Evolutionary conservation across 2,329 filamentous ascomycete genomes (phyloP).

Genomic region (Pseudophaeomoniella oleicola): DNA sequence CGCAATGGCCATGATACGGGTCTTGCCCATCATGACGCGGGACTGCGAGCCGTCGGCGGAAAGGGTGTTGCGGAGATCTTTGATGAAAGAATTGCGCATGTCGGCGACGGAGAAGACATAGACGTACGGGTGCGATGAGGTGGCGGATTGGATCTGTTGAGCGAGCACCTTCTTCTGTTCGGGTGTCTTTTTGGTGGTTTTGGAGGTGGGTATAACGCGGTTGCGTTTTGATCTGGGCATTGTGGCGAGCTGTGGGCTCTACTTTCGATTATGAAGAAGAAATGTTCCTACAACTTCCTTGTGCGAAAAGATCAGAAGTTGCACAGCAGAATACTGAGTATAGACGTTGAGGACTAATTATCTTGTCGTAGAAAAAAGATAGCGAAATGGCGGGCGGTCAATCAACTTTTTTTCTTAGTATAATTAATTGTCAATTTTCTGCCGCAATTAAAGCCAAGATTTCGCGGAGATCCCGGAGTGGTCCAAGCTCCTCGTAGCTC

Average conservation of each 20-base stretch:
- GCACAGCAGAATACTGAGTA: too few species aligned
- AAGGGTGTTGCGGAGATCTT: conserved; percentile 20
- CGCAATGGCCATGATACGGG: conserved; percentile 95
- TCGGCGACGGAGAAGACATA: conserved; percentile 92
- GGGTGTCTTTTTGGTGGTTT: conserved; percentile 80
- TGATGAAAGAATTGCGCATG: conserved; percentile 76
- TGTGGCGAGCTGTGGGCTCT: neutral
- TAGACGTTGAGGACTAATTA: too few species aligned
- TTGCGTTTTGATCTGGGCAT: conserved; percentile 98
- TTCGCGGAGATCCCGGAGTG: too few species aligned
- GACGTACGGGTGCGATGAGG: conserved; percentile 76
- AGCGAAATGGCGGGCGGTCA: too few species aligned
- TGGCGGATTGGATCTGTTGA: conserved; percentile 69
- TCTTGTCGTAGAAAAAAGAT: too few species aligned
- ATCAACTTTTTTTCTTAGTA: too few species aligned
- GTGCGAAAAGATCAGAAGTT: too few species aligned
- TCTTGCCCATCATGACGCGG: conserved; percentile 90
- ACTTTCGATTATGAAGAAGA: neutral
- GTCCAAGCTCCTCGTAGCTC: too few species aligned
- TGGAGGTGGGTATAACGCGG: conserved; percentile 76
- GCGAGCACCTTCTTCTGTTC: conserved; percentile 77
- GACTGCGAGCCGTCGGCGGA: conserved; percentile 17
- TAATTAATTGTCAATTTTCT: too few species aligned
- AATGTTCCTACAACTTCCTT: too few species aligned
- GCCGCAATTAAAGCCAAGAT: too few species aligned